Conservation (phyloP, 768 basidiomycete genomes). For the Rhizopogon vinicolor region DNA sequence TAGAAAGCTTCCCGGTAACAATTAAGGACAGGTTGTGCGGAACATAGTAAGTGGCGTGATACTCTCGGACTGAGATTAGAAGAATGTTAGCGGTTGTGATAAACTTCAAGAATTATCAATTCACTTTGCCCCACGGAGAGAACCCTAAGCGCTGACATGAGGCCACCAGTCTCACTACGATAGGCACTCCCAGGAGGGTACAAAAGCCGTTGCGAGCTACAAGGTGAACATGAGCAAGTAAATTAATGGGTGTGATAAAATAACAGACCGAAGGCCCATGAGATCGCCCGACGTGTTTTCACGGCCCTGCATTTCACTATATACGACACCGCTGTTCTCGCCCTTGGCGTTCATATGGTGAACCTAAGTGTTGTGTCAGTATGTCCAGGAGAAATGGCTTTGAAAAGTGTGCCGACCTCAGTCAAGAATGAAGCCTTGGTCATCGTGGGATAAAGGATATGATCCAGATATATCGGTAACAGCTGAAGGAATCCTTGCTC, state of each 20-base stretch:
- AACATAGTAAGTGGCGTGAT: slow-evolving; percentile 86
- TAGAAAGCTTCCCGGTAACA: slow-evolving; percentile 81
- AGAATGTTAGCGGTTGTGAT: slow-evolving; percentile 13
- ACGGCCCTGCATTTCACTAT: slow-evolving; percentile 95
- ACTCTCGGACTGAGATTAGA: slow-evolving; percentile 65
- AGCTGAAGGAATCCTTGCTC: slow-evolving; percentile 86
- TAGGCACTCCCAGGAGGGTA: slow-evolving; percentile 85
- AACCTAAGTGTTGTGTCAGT: slow-evolving; percentile 46
- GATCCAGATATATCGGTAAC: slow-evolving; percentile 89
- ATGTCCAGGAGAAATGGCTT: not conserved
- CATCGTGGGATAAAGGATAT: slow-evolving; percentile 94
- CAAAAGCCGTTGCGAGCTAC: slow-evolving; percentile 72
- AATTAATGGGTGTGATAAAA: not conserved
- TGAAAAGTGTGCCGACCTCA: slow-evolving; percentile 35
- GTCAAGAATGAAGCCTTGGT: slow-evolving; percentile 79
- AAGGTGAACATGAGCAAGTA: slow-evolving; percentile 3
- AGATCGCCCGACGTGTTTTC: slow-evolving; percentile 91
- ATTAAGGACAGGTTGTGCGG: slow-evolving; percentile 92
- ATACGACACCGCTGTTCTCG: slow-evolving; percentile 93
- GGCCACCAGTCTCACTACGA: slow-evolving; percentile 93
- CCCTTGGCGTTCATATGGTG: slow-evolving; percentile 92
- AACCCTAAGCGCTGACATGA: slow-evolving; percentile 87
- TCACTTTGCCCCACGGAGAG: slow-evolving; percentile 87
- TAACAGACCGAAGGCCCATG: slow-evolving; percentile 75
- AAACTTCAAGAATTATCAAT: slow-evolving; percentile 8